Base-by-base conservation (phyloP, 2,329 filamentous ascomycete species). In the Penicillium frequentans region DNA sequence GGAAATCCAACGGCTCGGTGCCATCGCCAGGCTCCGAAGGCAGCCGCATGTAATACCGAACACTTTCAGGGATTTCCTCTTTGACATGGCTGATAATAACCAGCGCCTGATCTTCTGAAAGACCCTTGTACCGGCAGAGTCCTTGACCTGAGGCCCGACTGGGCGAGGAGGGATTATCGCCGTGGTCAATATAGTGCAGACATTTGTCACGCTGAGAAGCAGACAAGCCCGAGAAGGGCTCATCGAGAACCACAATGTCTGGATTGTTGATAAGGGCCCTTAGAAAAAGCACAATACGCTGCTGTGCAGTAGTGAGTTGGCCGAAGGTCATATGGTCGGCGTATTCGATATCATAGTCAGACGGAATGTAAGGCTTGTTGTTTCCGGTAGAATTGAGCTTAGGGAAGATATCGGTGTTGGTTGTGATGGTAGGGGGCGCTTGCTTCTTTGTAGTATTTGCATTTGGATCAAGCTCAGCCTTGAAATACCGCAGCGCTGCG, bases 21-120 rank as follows among this genome's bases (percentile, higher is more conserved):
- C 54, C 62, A 21, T 67, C 65, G 7, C 55, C 65, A 3, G 44
- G 24, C 19, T 64, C 66, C 6, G 71, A 73, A 2, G 93, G 92
- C 29, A 97, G 78, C 71, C 90, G 93, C 50, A 98, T 81, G 89
- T 90, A 98, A 70, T 96, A 86, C 47, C 91, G 79, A 24, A 97
- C 84, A 63, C 87, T 88, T 49, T 88, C 87, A 0, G 95, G 95
- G 10, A 98, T 90, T 74, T 99, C 95, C 67, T 96, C 92, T 60
- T 87, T 87, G 59, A 93, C 82, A 76, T 99, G 95, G 59, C 91
- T 95, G 58, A 98, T 93, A 62, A 93, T 91, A n/a, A 98, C 83
- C 53, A 99, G 77, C 0, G 92, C 92, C 75, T 98, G 93, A 23
- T 85, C 74, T 0, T 86, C 79, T 1, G 82, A 81, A 55, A 97